Evolutionary conservation across 306 rosid genomes (phyloP).

Genomic region (Myrica gale): DNA sequence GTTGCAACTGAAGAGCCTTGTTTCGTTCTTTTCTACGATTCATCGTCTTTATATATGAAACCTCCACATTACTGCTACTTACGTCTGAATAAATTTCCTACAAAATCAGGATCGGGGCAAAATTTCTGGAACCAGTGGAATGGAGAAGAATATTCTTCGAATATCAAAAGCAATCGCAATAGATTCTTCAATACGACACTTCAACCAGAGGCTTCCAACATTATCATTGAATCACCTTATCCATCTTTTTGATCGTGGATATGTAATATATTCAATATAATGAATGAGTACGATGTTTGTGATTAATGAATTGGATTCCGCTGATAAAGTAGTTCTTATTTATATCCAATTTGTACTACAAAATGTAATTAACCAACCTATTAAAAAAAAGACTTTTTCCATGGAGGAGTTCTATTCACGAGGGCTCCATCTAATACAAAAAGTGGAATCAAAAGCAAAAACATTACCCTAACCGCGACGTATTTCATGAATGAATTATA

Average conservation of each 20-base stretch:
- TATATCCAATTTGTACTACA: constrained; percentile 3
- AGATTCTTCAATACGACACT: background rate
- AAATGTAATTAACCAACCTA: constrained; percentile 4
- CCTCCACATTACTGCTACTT: background rate
- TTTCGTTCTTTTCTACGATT: background rate
- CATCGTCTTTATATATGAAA: constrained; percentile 11
- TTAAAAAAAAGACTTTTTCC: background rate
- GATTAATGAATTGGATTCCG: constrained; percentile 14
- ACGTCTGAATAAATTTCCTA: constrained; percentile 10
- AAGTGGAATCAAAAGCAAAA: constrained; percentile 2
- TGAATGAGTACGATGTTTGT: background rate
- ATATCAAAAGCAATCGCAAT: background rate
- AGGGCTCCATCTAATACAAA: constrained; percentile 2
- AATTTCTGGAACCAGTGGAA: background rate
- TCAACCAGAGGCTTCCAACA: background rate
- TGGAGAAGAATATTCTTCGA: background rate
- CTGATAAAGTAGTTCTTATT: constrained; percentile 7
- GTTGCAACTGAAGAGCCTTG: background rate
- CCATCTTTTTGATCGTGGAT: constrained; percentile 22
- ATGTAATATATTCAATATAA: constrained; percentile 1
- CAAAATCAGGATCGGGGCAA: background rate
- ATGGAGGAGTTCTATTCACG: background rate
- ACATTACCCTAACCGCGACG: constrained; percentile 14
- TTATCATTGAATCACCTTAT: constrained; percentile 11
- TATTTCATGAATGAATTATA: background rate